Base-by-base conservation (phyloP, 2,329 filamentous ascomycete species). In the Fusarium sp. region DNA sequence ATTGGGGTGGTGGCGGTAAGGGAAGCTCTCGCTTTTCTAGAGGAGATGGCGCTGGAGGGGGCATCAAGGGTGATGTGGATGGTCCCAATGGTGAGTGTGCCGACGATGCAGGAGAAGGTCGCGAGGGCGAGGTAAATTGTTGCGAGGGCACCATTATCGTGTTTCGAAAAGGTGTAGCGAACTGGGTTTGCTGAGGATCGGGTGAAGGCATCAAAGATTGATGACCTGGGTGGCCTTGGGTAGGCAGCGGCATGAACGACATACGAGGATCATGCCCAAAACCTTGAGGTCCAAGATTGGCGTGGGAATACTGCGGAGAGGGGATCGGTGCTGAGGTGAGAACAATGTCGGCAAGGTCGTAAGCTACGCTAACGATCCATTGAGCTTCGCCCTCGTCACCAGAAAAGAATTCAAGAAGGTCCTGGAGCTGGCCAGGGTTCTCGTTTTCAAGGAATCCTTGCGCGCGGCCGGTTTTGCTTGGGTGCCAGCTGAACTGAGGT, bases 361-460 rank as follows among this genome's bases (percentile, higher is more conserved):
- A 90, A 6, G 88, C 89, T 55, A 88, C 81, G 56, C 84, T 82
- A 15, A 88, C 87, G 46, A 91, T 83, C 70, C 83, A 84, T 65
- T 86, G 83, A 1, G 88, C 86, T 67, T 89, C 86, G 52, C 86
- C 83, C 51, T 84, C 85, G 34, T 86, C 83, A 40, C 87, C 84
- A 8, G 86, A 88, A 74, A 90, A 91, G 73, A 89, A 89, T 74
- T 91, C 89, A 27, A 91, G 83, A 10, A 89, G 84, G 72, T 91
- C 89, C 74, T 90, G 87, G 12, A 91, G 79, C 67, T 90, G 87
- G 15, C 89, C 88, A 10, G 86, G 85, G 63, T 85, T 88, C 76
- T 90, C 88, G 58, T 88, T 88, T 75, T 91, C 88, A 32, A 88
- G 80, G 69, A 87, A 88, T 1, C 86, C 86, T 67, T 87, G 86